Evolutionary conservation across 305 asterid genomes (phyloP).

Genomic region (Plantago lanceolata): DNA sequence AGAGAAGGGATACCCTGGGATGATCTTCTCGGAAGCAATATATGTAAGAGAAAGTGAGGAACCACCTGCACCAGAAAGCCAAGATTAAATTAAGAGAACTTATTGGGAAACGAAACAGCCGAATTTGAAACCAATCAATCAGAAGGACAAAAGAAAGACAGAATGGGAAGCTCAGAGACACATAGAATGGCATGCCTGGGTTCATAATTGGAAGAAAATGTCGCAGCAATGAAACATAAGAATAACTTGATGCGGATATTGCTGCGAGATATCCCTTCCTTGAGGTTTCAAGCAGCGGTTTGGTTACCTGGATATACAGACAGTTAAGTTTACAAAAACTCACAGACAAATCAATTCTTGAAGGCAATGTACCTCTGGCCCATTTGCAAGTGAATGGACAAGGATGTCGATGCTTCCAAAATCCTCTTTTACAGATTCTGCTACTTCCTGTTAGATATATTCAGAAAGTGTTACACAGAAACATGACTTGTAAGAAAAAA

Average conservation of each 20-base stretch:
- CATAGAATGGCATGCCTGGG: constrained; percentile 47
- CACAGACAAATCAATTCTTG: not conserved
- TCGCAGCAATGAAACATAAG: constrained; percentile 63
- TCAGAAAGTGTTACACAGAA: constrained; percentile 21
- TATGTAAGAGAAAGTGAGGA: constrained; percentile 79
- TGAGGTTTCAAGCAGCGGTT: constrained; percentile 80
- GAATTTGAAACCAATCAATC: not conserved
- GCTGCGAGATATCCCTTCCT: constrained; percentile 90
- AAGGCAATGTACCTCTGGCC: constrained; percentile 58
- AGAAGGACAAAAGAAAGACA: constrained; percentile 13
- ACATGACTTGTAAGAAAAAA: constrained; percentile 5
- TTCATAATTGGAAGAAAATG: constrained; percentile 81
- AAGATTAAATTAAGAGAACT: constrained; percentile 6
- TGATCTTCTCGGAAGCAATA: constrained; percentile 80
- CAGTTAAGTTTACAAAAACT: constrained; percentile 19
- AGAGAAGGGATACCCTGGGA: constrained; percentile 58
- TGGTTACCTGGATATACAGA: constrained; percentile 52
- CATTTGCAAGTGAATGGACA: constrained; percentile 85
- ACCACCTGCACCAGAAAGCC: constrained; percentile 52
- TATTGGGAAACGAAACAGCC: not conserved
- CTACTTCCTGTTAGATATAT: constrained; percentile 62
- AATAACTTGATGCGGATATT: constrained; percentile 85
- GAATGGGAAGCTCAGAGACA: not conserved
- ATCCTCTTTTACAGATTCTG: constrained; percentile 75
- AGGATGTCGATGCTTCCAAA: constrained; percentile 82